Conservation (phyloP, 768 basidiomycete genomes). For the Pulveroboletus ravenelii region DNA sequence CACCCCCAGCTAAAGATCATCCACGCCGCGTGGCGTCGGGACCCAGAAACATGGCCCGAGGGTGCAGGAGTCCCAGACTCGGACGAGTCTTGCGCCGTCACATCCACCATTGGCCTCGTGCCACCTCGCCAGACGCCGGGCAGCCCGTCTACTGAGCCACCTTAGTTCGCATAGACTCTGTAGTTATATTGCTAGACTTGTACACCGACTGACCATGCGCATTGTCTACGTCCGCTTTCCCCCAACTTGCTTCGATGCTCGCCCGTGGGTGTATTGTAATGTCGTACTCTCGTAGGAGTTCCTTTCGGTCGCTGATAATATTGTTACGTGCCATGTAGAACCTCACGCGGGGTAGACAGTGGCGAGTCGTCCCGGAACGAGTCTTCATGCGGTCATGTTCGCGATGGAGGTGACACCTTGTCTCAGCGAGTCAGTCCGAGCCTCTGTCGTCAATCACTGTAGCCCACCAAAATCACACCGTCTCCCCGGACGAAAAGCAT, state of each 20-base stretch:
- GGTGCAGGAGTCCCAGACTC: conserved; percentile 57
- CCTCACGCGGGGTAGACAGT: conserved; percentile 21
- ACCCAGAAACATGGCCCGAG: conserved; percentile 67
- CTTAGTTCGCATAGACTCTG: neutral
- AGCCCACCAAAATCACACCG: conserved; percentile 87
- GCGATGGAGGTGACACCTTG: conserved; percentile 78
- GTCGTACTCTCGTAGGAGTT: neutral
- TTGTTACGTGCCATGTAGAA: conserved; percentile 9
- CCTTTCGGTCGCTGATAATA: conserved; percentile 1
- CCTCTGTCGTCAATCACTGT: neutral
- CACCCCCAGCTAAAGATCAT: conserved; percentile 61
- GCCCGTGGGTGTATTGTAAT: conserved; percentile 7
- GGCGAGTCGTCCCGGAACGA: neutral
- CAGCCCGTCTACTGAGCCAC: conserved; percentile 1
- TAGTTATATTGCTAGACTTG: neutral
- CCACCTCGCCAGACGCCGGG: neutral
- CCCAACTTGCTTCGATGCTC: neutral
- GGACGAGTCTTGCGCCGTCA: conserved; percentile 40
- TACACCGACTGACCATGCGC: neutral
- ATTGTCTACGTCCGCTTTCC: neutral
- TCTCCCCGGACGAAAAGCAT: conserved; percentile 99
- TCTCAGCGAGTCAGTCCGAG: conserved; percentile 12
- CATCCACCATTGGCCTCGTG: neutral
- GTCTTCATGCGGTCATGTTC: conserved; percentile 41
- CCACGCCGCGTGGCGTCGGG: conserved; percentile 70